These are phyloP conservation scores for Durotheca rogersii DNA, from an alignment of 495 filamentous ascomycete genomes.

Conservation along the genomic window DNA sequence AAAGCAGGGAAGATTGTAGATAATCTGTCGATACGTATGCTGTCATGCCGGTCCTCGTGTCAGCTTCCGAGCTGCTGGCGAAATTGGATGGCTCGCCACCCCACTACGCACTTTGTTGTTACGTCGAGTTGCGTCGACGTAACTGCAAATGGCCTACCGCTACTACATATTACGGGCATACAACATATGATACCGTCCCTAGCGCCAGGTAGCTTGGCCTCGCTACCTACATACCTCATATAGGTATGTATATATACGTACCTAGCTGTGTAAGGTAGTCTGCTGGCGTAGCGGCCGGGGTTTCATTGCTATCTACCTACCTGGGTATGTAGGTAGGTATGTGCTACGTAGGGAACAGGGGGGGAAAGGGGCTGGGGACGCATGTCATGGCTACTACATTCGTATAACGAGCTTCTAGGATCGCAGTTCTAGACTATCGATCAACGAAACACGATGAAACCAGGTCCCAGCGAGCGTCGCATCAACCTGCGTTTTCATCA, in stretches of 20 bases:
- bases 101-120: slow-evolving; percentile 9
- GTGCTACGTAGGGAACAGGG: not conserved
- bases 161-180: too few relatives aligned
- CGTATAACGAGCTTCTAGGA: slow-evolving; percentile 13
- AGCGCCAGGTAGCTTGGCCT: too few relatives aligned
- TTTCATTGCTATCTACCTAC: slow-evolving; percentile 3
- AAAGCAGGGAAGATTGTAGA: slow-evolving; percentile 19
- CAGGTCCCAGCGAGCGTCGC: slow-evolving; percentile 19
- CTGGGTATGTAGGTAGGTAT: slow-evolving; percentile 2
- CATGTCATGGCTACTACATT: slow-evolving; percentile 27
- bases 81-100: slow-evolving; percentile 14
- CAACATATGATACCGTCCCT: too few relatives aligned
- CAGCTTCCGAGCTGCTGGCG: slow-evolving; percentile 21
- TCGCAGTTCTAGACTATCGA: slow-evolving; percentile 28
- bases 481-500: slow-evolving; percentile 15
- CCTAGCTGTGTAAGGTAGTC: not conserved
- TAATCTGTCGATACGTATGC: slow-evolving; percentile 26
- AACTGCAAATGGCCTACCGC: slow-evolving; percentile 15
- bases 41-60: slow-evolving; percentile 18
- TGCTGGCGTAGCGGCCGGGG: not conserved
- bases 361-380: slow-evolving; percentile 22
- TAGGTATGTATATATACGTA: too few relatives aligned
- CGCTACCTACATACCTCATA: too few relatives aligned
- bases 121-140: too few relatives aligned
- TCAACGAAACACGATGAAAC: slow-evolving; percentile 23